Percentiles rank a stretch among this genome's conserved stretches.
Conservation (phyloP, 331 rosid species). For the Ulmus americana region DNA sequence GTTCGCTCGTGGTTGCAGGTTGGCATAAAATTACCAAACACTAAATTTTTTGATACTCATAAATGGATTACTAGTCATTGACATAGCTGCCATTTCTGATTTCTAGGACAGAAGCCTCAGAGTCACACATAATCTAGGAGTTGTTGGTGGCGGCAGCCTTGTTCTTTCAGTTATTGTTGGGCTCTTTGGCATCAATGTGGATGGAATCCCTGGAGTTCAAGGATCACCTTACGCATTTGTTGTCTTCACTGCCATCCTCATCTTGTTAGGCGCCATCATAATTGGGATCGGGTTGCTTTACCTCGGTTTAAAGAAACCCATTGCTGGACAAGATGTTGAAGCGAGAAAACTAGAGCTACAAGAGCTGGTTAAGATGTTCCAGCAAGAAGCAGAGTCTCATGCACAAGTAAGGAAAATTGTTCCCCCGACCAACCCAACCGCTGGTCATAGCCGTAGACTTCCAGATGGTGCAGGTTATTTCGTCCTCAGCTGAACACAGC, state of each 20-base stretch:
- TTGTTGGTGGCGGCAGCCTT: constrained; percentile 24
- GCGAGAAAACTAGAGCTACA: constrained; percentile 26
- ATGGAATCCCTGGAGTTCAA: constrained; percentile 14
- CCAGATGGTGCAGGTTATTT: background rate
- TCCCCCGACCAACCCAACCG: constrained; percentile 19
- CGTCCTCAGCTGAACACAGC: constrained; percentile 12
- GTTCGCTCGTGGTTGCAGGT: constrained; percentile 26
- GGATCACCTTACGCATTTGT: constrained; percentile 16
- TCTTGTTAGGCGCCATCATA: constrained; percentile 14
- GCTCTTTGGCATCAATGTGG: constrained; percentile 29
- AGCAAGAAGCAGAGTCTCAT: constrained; percentile 22
- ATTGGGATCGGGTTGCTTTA: constrained; percentile 19
- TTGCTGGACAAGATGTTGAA: constrained; percentile 20
- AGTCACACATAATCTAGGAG: constrained; percentile 20
- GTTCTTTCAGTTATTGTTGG: constrained; percentile 25
- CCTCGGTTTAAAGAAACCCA: constrained; percentile 25
- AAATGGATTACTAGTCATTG: background rate
- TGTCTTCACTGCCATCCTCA: constrained; percentile 12
- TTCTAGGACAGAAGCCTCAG: constrained; percentile 24
- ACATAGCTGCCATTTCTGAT: background rate
- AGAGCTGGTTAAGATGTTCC: constrained; percentile 21
- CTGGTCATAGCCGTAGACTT: background rate
- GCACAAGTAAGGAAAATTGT: constrained; percentile 20
- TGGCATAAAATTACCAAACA: background rate
- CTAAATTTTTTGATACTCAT: background rate